Base-by-base conservation (phyloP, 2,329 filamentous ascomycete genomes). In the Didymosphaeria variabile region DNA sequence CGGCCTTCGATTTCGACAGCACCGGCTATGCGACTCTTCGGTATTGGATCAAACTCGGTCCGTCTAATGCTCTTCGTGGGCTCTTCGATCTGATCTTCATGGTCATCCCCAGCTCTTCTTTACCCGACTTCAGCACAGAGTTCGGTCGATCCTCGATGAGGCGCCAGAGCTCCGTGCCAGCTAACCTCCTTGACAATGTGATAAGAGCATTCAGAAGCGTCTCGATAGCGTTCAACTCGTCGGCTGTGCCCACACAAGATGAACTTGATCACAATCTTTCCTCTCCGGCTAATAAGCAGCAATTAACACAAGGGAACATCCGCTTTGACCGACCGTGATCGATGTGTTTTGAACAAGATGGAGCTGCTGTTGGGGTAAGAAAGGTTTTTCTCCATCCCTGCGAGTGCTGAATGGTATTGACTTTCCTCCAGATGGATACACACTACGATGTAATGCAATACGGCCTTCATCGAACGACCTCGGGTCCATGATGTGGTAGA, bases 111-210 rank as follows among this genome's bases (percentile, higher is more conserved):
- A n/a, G 32, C 36, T 47, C 26, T 19, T 21, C 12, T 3, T 36
- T 32, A 19, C 15, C 23, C 34, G 19, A 29, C 38, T 38, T 32
- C 40, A 52, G 47, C 40, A 62, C 46, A 12, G 5, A 26, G 34
- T 58, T 23, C 36, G 52, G 56, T 62, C 55, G 56, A 56, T 42
- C 44, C 56, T 59, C 60, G 56, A 59, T 59, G 52, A 59, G 56
- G 60, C 56, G 46, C 56, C 46, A 38, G 38, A 40, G 13, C 54
- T 23, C 19, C 31, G 52, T 57, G 31, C 53, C 29, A 34, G 36
- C 46, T 62, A 59, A 56, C 42, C n/a, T 15, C 13, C n/a, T 44
- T 17, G 7, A 17, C 23, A 5, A 52, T 9, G 2, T 6, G 19
- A 19, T 8, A 55, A 23, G 42, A 36, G 51, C 51, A 55, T 13